Conservation (phyloP, 1,284 basidiomycete species). For the Irpex lacteus region DNA sequence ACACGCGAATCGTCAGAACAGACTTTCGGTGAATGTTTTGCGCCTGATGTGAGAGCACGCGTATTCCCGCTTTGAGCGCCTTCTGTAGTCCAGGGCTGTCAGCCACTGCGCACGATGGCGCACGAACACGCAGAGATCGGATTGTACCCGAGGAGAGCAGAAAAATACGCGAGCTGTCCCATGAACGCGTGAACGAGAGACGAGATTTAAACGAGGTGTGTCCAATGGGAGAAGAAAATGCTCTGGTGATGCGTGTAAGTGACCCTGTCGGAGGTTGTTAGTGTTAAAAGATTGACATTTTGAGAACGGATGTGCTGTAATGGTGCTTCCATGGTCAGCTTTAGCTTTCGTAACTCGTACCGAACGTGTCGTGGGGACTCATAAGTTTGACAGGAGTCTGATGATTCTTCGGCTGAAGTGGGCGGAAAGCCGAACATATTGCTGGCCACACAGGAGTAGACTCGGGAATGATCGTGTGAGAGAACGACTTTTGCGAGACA, state of each 20-base stretch:
- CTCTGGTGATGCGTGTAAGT: not conserved
- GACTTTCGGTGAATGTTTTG: not conserved
- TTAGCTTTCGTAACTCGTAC: not conserved
- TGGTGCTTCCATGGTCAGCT: not conserved
- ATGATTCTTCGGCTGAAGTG: not conserved
- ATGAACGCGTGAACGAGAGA: slow-evolving; percentile 12
- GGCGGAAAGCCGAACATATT: not conserved
- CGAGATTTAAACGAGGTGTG: slow-evolving; percentile 14
- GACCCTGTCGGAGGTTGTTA: not conserved
- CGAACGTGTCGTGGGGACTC: not conserved
- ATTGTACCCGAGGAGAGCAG: not conserved
- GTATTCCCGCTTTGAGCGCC: no score
- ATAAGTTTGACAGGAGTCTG: not conserved
- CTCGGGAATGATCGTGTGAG: not conserved
- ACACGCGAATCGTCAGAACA: not conserved
- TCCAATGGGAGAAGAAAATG: slow-evolving; percentile 7
- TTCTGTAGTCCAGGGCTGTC: no score
- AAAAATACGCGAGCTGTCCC: slow-evolving; percentile 1
- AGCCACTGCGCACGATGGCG: not conserved
- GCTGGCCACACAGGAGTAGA: not conserved
- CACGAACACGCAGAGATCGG: not conserved
- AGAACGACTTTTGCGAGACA: not conserved
- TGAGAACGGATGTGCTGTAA: not conserved
- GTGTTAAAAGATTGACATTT: not conserved
- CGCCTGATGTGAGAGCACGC: not conserved